A percentile compares a stretch with the other conserved stretches of the same genome.
phyloP scores from a whole-genome alignment of 2,329 filamentous ascomycete species.

The Penicillium sp. region DNA sequence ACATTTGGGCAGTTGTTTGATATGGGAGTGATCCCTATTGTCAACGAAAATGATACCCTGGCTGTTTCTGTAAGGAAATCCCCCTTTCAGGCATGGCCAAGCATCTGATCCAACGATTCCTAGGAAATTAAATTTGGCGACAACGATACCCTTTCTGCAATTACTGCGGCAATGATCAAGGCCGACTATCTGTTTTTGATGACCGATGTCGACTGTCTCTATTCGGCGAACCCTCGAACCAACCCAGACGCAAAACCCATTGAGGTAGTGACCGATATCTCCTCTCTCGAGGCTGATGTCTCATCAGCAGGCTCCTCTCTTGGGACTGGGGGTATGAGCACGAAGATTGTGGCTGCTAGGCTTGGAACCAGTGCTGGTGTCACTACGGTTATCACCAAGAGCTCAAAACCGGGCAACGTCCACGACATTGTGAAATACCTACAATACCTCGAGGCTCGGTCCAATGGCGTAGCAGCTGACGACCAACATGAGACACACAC shows the following conservation, averaged over 20 bases:
- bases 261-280: constrained; percentile 87
- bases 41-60: constrained; percentile 97
- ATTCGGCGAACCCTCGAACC: constrained; percentile 88
- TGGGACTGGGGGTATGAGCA: constrained; percentile 95
- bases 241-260: constrained; percentile 85
- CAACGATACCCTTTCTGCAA: constrained; percentile 95
- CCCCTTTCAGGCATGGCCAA: neutral
- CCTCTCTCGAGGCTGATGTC: constrained; percentile 78
- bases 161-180: constrained; percentile 95
- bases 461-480: constrained; percentile 17
- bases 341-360: constrained; percentile 90
- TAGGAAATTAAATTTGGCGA: constrained; percentile 97
- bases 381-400: constrained; percentile 91
- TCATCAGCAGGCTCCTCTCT: constrained; percentile 84
- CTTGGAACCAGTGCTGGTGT: constrained; percentile 92
- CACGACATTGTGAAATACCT: constrained; percentile 79
- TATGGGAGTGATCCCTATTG: constrained; percentile 96
- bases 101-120: neutral
- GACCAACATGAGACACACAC: constrained; percentile 38
- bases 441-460: constrained; percentile 56
- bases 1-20: constrained; percentile 85
- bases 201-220: constrained; percentile 97
- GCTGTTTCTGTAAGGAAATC: constrained; percentile 66
- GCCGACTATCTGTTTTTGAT: constrained; percentile 96
- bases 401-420: constrained; percentile 91